Conservation (phyloP, 495 filamentous ascomycete species). For the Talaromyces liani region DNA sequence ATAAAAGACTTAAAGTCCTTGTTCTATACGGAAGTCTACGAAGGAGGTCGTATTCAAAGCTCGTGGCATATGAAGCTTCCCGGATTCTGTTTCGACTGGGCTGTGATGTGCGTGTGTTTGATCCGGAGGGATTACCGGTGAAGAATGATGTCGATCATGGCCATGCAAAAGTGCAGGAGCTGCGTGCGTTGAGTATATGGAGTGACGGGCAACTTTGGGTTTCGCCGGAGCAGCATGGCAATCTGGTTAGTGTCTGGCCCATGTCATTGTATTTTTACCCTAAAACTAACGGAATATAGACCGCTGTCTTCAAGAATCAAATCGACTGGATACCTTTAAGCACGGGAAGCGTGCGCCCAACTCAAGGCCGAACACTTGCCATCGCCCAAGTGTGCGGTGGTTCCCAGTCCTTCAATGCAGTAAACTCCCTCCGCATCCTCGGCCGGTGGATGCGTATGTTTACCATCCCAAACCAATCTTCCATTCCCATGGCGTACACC, state of each 20-base stretch:
- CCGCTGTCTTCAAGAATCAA: slow-evolving; percentile 67
- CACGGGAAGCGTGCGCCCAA: slow-evolving; percentile 57
- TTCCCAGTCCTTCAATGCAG: slow-evolving; percentile 65
- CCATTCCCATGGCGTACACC: slow-evolving; percentile 57
- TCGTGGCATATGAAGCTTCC: slow-evolving; percentile 53
- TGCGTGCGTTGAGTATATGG: slow-evolving; percentile 56
- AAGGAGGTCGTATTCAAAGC: slow-evolving; percentile 50
- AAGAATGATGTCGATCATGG: slow-evolving; percentile 53
- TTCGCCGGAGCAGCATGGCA: slow-evolving; percentile 65
- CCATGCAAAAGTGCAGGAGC: slow-evolving; percentile 60
- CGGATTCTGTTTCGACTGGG: slow-evolving; percentile 60
- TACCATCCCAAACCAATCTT: slow-evolving; percentile 62
- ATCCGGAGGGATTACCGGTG: slow-evolving; percentile 53
- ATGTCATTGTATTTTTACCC: no score
- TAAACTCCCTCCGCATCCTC: slow-evolving; percentile 63
- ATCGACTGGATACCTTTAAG: slow-evolving; percentile 68
- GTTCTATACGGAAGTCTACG: slow-evolving; percentile 59
- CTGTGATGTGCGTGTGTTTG: slow-evolving; percentile 60
- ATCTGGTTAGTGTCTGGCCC: slow-evolving; percentile 35
- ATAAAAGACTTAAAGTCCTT: slow-evolving; percentile 48
- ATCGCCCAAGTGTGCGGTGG: slow-evolving; percentile 61
- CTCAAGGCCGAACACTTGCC: slow-evolving; percentile 59
- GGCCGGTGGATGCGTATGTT: slow-evolving; percentile 79
- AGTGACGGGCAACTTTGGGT: slow-evolving; percentile 67
- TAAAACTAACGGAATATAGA: slow-evolving; percentile 23